Percentiles rank a stretch among this genome's conserved stretches.
These are phyloP conservation scores for Tulasnella sp. DNA, from an alignment of 768 basidiomycete genomes.

Conservation along the genomic window DNA sequence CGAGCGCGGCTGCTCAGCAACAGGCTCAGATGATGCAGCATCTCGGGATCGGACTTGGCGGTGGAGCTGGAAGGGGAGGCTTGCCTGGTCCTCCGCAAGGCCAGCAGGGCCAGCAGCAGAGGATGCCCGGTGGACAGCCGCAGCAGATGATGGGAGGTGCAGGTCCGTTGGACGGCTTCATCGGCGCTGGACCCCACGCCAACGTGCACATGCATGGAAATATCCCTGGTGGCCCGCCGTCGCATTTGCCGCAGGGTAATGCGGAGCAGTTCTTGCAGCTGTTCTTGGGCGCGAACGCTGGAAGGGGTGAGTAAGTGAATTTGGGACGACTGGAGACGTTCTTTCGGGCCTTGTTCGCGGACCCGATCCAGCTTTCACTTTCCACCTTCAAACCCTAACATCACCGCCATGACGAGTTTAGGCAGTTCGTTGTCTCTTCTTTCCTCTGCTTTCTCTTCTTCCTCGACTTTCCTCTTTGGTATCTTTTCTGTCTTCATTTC, in stretches of 20 bases:
- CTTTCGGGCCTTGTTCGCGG: neutral
- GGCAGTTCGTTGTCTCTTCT: neutral
- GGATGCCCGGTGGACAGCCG: conserved; percentile 4
- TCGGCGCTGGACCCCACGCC: neutral
- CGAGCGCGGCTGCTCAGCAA: conserved; percentile 6
- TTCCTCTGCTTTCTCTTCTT: neutral
- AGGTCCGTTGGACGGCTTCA: conserved; percentile 5
- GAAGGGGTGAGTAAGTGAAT: conserved; percentile 39
- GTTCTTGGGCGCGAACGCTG: conserved; percentile 12
- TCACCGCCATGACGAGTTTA: neutral
- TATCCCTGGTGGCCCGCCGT: neutral
- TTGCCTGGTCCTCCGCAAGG: neutral
- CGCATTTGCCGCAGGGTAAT: conserved; percentile 4
- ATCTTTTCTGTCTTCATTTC: neutral
- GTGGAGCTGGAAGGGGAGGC: neutral
- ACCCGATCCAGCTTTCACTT: neutral
- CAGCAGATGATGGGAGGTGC: conserved; percentile 9
- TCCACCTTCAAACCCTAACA: neutral
- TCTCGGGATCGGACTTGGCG: conserved; percentile 6
- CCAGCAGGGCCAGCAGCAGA: conserved; percentile 13
- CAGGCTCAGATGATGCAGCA: conserved; percentile 25
- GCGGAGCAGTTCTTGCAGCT: conserved; percentile 27
- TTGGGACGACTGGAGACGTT: conserved; percentile 40
- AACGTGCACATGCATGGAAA: neutral
- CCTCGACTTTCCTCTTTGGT: neutral